Conservation (phyloP, 148 eudicot species). For the Rhododendron ferrugineum region DNA sequence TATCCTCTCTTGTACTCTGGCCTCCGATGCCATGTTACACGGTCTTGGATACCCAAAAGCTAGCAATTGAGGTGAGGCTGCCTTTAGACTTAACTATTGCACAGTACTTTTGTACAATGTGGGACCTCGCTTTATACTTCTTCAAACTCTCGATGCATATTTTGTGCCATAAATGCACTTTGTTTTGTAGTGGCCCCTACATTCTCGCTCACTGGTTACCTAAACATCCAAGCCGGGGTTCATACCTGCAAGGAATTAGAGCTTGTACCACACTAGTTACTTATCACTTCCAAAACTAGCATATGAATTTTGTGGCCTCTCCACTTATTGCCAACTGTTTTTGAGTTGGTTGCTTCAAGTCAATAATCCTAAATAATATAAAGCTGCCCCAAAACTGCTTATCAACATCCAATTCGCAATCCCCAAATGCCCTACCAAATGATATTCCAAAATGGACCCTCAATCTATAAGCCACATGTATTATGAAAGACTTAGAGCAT, state of each 20-base stretch:
- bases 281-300: neutral
- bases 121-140: neutral
- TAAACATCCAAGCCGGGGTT: neutral
- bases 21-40: neutral
- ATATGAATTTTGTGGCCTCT: neutral
- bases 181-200: neutral
- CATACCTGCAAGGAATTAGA: neutral
- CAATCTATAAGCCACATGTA: neutral
- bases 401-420: neutral
- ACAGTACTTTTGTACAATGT: neutral
- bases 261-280: neutral
- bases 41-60: neutral
- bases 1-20: neutral
- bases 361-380: neutral
- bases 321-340: neutral
- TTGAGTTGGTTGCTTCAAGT: too few species aligned
- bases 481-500: neutral
- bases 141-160: too few species aligned
- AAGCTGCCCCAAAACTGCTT: neutral
- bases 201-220: neutral
- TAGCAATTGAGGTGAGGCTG: neutral
- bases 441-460: neutral
- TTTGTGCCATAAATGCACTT: neutral
- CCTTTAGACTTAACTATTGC: neutral
- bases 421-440: neutral